phyloP scores from a whole-genome alignment of 139 green algal genomes.

The Picochlorum sp. region DNA sequence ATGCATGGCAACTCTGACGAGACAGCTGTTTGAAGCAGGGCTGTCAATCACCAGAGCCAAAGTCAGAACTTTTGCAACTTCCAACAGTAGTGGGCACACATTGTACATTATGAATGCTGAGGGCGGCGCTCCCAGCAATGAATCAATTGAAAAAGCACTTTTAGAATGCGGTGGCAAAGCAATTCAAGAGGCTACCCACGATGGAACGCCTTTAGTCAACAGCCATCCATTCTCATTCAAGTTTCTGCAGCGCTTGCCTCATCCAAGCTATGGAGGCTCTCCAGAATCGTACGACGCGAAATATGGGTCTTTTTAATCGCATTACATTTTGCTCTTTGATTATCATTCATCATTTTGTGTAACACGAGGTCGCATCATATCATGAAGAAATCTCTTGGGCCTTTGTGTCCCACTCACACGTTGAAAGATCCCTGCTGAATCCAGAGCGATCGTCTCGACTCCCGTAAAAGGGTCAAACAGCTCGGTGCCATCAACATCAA shows the following conservation, averaged over 20 bases:
- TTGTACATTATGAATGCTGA: conserved; percentile 47
- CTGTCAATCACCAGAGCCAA: conserved; percentile 47
- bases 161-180: conserved; percentile 34
- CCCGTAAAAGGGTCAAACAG: background rate
- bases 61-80: conserved; percentile 39
- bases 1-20: conserved; percentile 36
- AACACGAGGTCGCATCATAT: background rate
- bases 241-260: conserved; percentile 3
- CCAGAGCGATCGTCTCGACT: background rate
- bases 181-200: background rate
- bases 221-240: conserved; percentile 4
- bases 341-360: too few relatives aligned
- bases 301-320: too few relatives aligned
- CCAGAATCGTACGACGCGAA: conserved; percentile 8
- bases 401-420: background rate
- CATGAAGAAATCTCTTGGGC: background rate
- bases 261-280: conserved; percentile 2
- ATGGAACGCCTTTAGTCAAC: background rate
- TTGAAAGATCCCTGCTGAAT: background rate
- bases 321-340: too few relatives aligned
- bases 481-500: background rate
- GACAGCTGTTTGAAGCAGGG: conserved; percentile 23
- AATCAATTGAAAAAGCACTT: conserved; percentile 32
- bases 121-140: conserved; percentile 21
- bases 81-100: conserved; percentile 39